Evolutionary conservation across 2,329 filamentous ascomycete genomes (phyloP), one percentile per base, ranked within the genome.

Genomic region (Trichoderma guizhouense): DNA sequence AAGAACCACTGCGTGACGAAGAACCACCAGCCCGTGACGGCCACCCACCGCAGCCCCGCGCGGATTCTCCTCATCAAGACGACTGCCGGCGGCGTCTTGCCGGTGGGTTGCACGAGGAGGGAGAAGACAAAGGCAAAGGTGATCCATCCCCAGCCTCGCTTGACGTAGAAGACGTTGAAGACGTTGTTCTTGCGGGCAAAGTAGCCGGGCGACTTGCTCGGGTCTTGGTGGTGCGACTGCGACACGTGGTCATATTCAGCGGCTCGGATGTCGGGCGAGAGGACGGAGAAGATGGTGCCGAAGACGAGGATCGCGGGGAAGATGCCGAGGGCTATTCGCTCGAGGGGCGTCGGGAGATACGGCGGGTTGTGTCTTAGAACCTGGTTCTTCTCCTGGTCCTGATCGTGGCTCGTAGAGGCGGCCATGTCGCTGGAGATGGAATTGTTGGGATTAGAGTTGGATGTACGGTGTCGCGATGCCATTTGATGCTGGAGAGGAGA

Each of bases 1-100:
- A 99, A 98, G 81, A 91, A 98, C 96, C 96, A 98, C 84, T 98
- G 96, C 74, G 96, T 99, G 21, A 96, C 90, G 51, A 94, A 83
- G 55, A 94, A 85, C 96, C 96, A 99, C 82, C 91, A 91, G 1
- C 83, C 77, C 9, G 96, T 98, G 0, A 94, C 88, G 9, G 91
- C 82, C 0, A 75, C 84, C 86, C 94, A 99, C 62, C 96, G 88
- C 26, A 91, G 64, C 1, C 84, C 78, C 0, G 92, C 93, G 72
- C 90, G 87, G 12, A 88, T 68, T 76, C 73, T 83, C 85, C 74
- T 81, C 6, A 79, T 73, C 43, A 80, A 72, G n/a, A 76, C 74
- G 3, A 72, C 47, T n/a, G 67, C 69, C 63, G 73, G 72, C 15
- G 69, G 57, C 76, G 79, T 34, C 79, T 76, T 43, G 80, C 87